phyloP scores from a whole-genome alignment of 2,329 filamentous ascomycete species.

The Nemania sp. region DNA sequence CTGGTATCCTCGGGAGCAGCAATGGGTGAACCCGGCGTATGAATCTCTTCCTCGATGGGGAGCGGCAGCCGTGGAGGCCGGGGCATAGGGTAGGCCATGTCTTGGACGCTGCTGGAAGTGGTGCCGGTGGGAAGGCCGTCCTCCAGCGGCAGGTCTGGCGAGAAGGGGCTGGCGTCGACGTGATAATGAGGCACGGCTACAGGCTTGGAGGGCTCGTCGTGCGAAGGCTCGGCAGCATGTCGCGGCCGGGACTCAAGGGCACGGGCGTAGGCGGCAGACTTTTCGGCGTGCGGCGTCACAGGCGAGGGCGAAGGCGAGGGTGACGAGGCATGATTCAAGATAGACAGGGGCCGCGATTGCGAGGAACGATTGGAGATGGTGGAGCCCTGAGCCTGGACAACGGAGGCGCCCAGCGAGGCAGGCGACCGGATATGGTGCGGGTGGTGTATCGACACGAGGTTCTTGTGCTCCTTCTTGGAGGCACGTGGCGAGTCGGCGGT shows the following conservation, averaged over 20 bases:
- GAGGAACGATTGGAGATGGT: constrained; percentile 53
- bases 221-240: constrained; percentile 39
- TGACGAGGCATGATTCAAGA: constrained; percentile 52
- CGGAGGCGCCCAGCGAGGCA: constrained; percentile 64
- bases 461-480: constrained; percentile 50
- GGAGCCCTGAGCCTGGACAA: constrained; percentile 62
- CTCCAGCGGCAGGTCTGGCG: constrained; percentile 42
- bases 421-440: constrained; percentile 52
- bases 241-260: constrained; percentile 36
- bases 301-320: too few relatives aligned
- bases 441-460: constrained; percentile 59
- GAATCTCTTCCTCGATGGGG: constrained; percentile 88
- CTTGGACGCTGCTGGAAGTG: constrained; percentile 61
- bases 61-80: constrained; percentile 88
- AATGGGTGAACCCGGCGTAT: constrained; percentile 89
- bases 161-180: constrained; percentile 35
- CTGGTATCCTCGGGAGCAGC: constrained; percentile 68
- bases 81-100: constrained; percentile 62
- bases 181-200: constrained; percentile 57
- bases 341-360: constrained; percentile 54
- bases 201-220: constrained; percentile 55
- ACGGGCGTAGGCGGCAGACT: constrained; percentile 37
- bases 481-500: constrained; percentile 41
- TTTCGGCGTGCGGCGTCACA: constrained; percentile 37
- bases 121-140: constrained; percentile 50